Conservation (phyloP, 257 asterid species). For the Solanum sitiens region DNA sequence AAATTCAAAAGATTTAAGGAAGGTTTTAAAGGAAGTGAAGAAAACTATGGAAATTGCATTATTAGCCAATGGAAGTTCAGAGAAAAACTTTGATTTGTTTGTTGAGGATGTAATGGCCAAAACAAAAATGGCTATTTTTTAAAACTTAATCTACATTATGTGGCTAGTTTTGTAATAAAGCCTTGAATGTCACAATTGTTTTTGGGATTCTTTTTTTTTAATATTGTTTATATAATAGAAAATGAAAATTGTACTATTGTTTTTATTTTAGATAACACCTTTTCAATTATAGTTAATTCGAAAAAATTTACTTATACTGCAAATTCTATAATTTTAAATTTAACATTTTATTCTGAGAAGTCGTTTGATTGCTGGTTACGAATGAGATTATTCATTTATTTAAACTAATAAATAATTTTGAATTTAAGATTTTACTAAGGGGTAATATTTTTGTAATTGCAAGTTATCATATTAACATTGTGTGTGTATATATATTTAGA, state of each 20-base stretch:
- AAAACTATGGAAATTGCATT: not conserved
- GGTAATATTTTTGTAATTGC: no score
- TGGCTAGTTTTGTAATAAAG: not conserved
- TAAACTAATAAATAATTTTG: not conserved
- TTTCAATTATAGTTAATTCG: not conserved
- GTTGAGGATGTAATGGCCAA: constrained; percentile 22
- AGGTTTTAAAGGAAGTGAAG: constrained; percentile 17
- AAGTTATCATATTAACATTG: no score
- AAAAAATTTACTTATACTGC: no score
- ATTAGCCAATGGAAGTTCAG: not conserved
- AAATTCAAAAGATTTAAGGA: constrained; percentile 15
- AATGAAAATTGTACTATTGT: not conserved
- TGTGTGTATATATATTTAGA: no score
- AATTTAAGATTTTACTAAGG: no score
- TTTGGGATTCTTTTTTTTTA: not conserved
- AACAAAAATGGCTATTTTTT: not conserved
- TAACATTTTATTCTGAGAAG: fast-evolving
- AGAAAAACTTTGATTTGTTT: constrained; percentile 15
- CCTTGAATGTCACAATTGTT: not conserved
- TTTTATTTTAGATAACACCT: not conserved
- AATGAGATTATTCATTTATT: not conserved
- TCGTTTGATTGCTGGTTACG: not conserved
- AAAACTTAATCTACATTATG: not conserved
- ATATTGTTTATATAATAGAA: not conserved
- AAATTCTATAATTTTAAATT: not conserved